Evolutionary conservation across 164 flowering plant species (phyloP), one percentile per base, ranked within the genome.

Genomic region (Tetrastigma voinierianum): DNA sequence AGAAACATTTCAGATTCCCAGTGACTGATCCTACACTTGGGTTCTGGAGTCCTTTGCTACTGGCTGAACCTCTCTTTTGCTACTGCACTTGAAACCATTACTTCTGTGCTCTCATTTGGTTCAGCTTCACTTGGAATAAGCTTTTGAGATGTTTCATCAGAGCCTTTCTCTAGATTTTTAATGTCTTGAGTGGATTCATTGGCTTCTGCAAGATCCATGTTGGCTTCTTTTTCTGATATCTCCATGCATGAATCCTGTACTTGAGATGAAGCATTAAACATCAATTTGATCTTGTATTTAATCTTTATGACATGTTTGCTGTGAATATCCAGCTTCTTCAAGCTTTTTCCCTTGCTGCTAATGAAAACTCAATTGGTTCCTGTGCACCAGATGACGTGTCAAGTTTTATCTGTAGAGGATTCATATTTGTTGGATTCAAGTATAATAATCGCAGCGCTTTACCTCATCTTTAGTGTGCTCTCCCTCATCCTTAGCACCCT

Each of bases 1-100:
- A 51, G 58, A 61, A 59, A 69, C 58, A 65, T 59, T 60, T 74
- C 64, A 64, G 61, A 67, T 68, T 61, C 49, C 24, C n/a, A n/a
- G n/a, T n/a, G n/a, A 16, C 25, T 12, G 62, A 63, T 58, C 59
- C 64, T 24, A 10, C 55, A n/a, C 52, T 24, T 73, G 48, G 63
- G 46, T 59, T 54, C 23, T 58, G 58, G 17, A 25, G 25, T 55
- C 49, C 51, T 24, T 46, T 57, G 44, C 25, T 46, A 58, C 25
- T 21, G 51, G 62, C 73, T 57, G 51, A 64, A 24, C 61, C 21
- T 70, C 70, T 49, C 24, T 61, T 7, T 73, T 46, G 15, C 67
- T 59, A 19, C n/a, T n/a, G n/a, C n/a, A n/a, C 67, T 52, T 48
- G 70, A 43, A 55, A 55, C 44, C 18, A 14, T 53, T 59, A 57